Evolutionary conservation across 2,329 filamentous ascomycete species (phyloP), one percentile per base, ranked within the genome.

Genomic region (Ceratocystis lukuohia): DNA sequence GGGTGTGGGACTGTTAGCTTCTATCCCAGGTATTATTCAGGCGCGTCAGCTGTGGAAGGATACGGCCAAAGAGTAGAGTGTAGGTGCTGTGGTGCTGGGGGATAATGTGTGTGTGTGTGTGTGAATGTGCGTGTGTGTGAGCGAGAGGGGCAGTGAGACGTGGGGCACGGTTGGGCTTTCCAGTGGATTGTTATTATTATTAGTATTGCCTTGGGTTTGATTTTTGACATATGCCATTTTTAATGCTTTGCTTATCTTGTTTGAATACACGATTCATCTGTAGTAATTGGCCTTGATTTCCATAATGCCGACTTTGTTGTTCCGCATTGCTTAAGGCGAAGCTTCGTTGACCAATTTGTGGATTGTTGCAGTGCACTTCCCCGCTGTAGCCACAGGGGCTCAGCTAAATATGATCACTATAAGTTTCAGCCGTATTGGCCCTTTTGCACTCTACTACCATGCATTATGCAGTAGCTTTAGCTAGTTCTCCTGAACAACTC

Each of bases 21-120:
- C 71, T 41, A 71, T 78, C 4, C 75, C 77, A 5, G 76, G 76
- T 0, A 68, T 74, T 3, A 73, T 78, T 62, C 73, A 76, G 71
- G 75, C 77, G 70, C 70, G 73, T 64, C 73, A 76, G 69, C 56
- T 77, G 67, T 78, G 77, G 77, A 71, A 70, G 68, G 69, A 72
- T 45, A 74, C 73, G 5, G 72, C 72, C 37, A 68, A 66, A 59
- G 66, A 30, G 45, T 67, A 64, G 25, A 22, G 30, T 17, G 25
- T 5, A 3, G 20, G 12, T 41, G 37, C 37, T 41, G 10, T 10
- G 4, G 37, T 41, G 37, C 37, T 41, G 10, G 10, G 10, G 37
- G 10, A 41, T 12, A 41, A 3, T 28, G 30, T 41, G 37, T 15
- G 37, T 15, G 37, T 12, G 3, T 41, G 37, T 41, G 37, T 37